Base-by-base conservation (phyloP, 1,284 basidiomycete species). In the Cerioporus squamosus region DNA sequence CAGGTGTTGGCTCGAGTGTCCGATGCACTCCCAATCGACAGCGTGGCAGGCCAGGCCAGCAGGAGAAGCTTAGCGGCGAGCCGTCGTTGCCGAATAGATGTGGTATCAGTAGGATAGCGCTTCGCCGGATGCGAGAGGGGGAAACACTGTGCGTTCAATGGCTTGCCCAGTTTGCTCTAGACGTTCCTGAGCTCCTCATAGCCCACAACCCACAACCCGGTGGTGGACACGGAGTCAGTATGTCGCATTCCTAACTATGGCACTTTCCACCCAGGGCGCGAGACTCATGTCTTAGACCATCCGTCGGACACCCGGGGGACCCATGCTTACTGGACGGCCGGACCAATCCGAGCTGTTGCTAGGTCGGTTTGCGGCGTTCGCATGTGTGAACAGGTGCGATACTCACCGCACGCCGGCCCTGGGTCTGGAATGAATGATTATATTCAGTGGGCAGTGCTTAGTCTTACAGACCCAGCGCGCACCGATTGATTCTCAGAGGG, bases 351-450 rank as follows among this genome's bases (percentile, higher is more conserved):
- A 48, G 43, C 40, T 53, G 54, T 55, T 53, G 54, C 54, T 43
- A 52, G 59, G 59, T 26, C 44, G 40, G 36, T 39, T 24, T 38
- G 59, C 54, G 59, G 51, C 43, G 24, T 48, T 50, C 58, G 29
- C 49, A 51, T 40, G 29, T 42, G 17, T 49, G 22, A 33, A 43
- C 26, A 29, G 17, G 51, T 42, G 29, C 24, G 22, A 31, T 31
- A 52, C 53, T 55, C 56, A 51, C 59, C 55, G 50, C 38, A 24
- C 43, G 42, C 36, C 53, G 47, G 40, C 58, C 62, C 58, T 63
- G 56, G 42, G 23, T 26, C 31, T 49, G 20, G 57, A 53, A 22
- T 44, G 42, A 14, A 20, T 20, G 48, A 44, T 46, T 51, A 42
- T 36, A 12, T 36, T 36, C 33, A 40, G 44, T 44, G 47, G 20